Evolutionary conservation across 2,329 filamentous ascomycete genomes (phyloP), one percentile per base, ranked within the genome.

Genomic region (Pseudocercospora cruenta): DNA sequence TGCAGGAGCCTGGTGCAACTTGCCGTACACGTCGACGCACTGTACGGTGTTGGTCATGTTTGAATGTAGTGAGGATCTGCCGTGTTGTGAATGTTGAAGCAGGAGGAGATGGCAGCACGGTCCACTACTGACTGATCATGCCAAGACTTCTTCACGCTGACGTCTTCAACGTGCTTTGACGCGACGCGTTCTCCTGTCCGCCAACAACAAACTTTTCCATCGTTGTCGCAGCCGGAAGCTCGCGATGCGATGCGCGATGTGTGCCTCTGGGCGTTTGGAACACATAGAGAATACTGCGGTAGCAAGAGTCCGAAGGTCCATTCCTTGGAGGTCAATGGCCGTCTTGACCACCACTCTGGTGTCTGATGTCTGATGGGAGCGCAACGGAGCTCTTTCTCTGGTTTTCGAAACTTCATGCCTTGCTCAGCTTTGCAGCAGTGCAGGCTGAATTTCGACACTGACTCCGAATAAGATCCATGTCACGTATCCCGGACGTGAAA

Each of bases 11-110:
- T 49, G 54, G 33, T 66, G 55, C 9, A 39, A 6, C 21, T 62
- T 49, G 6, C 55, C 55, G 47, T 45, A 60, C 8, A 66, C 53
- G 21, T 66, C 64, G 24, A 16, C 16, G 49, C 64, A 66, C 16
- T 47, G 14, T 1, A 66, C 45, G 6, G 45, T 66, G 9, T 14
- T 16, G 16, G 39, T 7, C 39, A 43, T 43, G 7, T 1, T 39
- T 16, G 16, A 5, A 43, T n/a, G 14, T 16, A n/a, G 39, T 5
- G 5, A 43, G 39, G 19, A 4, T 1, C 36, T 21, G 24, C 16
- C 0, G 8, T 39, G 6, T 0, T 51, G 16, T 3, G n/a, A 24
- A 9, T 51, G 1, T 1, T 19, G 26, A n/a, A 19, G 6, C 4
- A 10, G 7, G 24, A 31, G 3, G 7, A 7, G 12, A 31, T 16